Conservation (phyloP, 2,329 filamentous ascomycete species). For the Colletotrichum australisinense region DNA sequence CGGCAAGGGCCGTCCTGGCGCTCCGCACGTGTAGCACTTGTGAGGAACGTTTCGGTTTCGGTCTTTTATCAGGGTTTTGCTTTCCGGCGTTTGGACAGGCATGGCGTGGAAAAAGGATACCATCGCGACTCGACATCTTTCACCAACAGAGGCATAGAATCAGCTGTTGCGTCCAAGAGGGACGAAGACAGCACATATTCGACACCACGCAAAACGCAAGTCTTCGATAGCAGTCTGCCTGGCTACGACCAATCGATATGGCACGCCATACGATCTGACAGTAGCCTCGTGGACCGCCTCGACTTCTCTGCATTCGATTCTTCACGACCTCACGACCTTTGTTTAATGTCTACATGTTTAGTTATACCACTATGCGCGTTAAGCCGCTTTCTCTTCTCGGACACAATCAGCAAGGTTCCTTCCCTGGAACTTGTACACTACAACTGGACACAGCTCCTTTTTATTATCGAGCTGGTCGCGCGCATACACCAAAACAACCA, state of each 20-base stretch:
- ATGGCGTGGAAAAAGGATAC: conserved; percentile 32
- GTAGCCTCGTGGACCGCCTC: conserved; percentile 14
- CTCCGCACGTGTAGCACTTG: conserved; percentile 60
- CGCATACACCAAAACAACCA: conserved; percentile 20
- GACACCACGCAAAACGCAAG: not conserved
- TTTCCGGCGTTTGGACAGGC: conserved; percentile 52
- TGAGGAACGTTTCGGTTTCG: conserved; percentile 22
- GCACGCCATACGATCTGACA: conserved; percentile 3
- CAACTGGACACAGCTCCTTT: conserved; percentile 10
- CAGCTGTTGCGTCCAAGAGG: not conserved
- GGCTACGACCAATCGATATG: not conserved
- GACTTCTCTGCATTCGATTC: conserved; percentile 36
- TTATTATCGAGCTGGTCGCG: conserved; percentile 3
- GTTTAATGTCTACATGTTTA: conserved; percentile 39
- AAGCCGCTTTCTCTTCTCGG: conserved; percentile 36
- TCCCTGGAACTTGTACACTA: conserved; percentile 13
- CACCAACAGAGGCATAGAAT: conserved; percentile 5
- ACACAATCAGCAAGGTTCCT: conserved; percentile 27
- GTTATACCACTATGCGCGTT: conserved; percentile 34
- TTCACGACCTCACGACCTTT: conserved; percentile 39
- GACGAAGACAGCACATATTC: conserved; percentile 7
- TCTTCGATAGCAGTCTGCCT: not conserved
- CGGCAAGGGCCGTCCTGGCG: conserved; percentile 58
- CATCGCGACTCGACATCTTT: conserved; percentile 28
- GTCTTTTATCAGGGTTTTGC: conserved; percentile 20